Evolutionary conservation across 306 rosid species (phyloP), one percentile per base, ranked within the genome.

Genomic region (Vigna reflexopilosa): DNA sequence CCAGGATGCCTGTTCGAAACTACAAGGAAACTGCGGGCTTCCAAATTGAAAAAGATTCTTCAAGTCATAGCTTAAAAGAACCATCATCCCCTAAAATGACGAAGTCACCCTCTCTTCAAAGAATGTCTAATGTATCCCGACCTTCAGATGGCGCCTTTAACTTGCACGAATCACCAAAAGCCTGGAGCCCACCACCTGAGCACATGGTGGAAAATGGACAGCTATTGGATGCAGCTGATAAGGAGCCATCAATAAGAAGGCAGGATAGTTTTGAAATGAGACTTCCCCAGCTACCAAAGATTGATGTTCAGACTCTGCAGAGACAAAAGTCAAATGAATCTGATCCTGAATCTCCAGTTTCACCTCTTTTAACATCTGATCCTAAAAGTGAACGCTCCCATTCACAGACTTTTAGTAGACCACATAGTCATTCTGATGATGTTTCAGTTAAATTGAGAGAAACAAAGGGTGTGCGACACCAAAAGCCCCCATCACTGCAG

Each of bases 231-330:
- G 73, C 81, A 47, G 72, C 80, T 20, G 98, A 90, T 47, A 93
- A 90, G 91, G 99, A 96, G 76, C 99, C 96, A 47, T 73, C 98
- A 42, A 96, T 96, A 49, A 88, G 72, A 76, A 86, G 98, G 90
- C 98, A 93, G 85, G 99, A 96, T 79, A 96, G 99, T 84, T 96
- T 96, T 75, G 99, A 96, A 85, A 91, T 90, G 98, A 90, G 94
- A 83, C 77, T 96, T 20, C 99, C 99, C 0, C 91, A 96, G 77
- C 85, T 96, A 55, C 98, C 98, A 26, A 96, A 93, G 89, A 87
- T 96, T 83, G 99, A 96, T 79, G 98, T 96, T 58, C 97, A 91
- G 38, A 84, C 93, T 72, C 83, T 85, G 75, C 88, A 87, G 74
- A 88, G 81, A 59, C 94, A 90, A 83, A 77, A 77, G n/a, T 86